Conservation (phyloP, 768 basidiomycete species). For the Podaxis mareebaensis region DNA sequence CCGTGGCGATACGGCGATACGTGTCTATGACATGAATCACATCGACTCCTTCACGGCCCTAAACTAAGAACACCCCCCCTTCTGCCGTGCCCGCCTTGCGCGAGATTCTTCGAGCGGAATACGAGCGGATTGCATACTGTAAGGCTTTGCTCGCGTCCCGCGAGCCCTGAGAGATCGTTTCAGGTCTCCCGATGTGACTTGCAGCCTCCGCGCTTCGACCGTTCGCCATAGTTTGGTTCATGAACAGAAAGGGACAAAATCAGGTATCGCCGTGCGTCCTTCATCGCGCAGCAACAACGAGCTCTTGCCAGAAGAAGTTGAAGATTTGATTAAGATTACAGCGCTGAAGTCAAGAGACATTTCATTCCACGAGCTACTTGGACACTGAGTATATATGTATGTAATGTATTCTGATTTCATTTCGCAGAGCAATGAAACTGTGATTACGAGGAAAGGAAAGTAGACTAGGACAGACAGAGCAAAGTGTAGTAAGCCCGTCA, state of each 20-base stretch:
- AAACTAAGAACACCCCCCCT: neutral
- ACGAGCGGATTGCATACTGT: neutral
- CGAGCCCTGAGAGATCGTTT: neutral
- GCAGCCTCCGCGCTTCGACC: too few species aligned
- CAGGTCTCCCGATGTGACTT: too few species aligned
- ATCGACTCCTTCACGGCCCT: neutral
- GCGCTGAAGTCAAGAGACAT: neutral
- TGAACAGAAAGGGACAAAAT: too few species aligned
- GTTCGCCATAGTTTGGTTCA: too few species aligned
- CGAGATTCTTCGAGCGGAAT: neutral
- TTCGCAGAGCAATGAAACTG: neutral
- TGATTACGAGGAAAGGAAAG: neutral
- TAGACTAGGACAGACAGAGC: neutral
- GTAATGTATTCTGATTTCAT: slow-evolving; percentile 6
- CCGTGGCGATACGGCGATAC: neutral
- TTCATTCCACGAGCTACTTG: neutral
- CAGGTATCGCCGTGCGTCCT: neutral
- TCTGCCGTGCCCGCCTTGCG: neutral
- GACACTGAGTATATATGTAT: neutral
- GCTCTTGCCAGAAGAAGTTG: neutral
- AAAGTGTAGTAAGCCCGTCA: neutral
- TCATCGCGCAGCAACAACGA: neutral
- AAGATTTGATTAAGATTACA: neutral
- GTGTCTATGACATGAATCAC: neutral
- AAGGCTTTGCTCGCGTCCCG: neutral